Evolutionary conservation across 2,329 filamentous ascomycete species (phyloP), one percentile per base, ranked within the genome.

Genomic region (Diaporthe caulivora): DNA sequence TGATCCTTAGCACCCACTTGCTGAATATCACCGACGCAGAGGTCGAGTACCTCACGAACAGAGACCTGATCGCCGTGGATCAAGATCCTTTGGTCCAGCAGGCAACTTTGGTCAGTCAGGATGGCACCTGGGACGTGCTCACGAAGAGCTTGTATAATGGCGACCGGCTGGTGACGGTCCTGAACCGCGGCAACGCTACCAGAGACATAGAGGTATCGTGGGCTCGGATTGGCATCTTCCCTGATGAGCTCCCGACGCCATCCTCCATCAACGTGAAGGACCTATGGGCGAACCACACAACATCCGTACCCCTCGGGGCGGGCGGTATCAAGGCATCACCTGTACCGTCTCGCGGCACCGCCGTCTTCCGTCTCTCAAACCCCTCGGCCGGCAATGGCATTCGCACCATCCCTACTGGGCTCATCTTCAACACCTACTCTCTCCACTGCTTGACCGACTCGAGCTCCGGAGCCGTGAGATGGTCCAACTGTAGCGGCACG

Each of bases 361-460:
- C 78, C 10, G 83, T 87, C 17, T 84, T 83, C 74, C 81, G 86
- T 51, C 78, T 88, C 44, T 81, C 83, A 8, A 75, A 79, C 26
- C 70, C 72, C n/a, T 78, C 80, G 3, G 54, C 72, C 7, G 76
- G 78, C 24, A 79, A 62, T 24, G 69, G 72, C 47, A 75, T 76
- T 24, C 75, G 76, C 26, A 77, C 81, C 13, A 81, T 80, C 11
- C 85, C 86, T 0, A 88, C 86, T 0, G 87, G 86, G 6, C 82
- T 86, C 76, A 83, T 88, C 64, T 87, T 88, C 78, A 87, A 88
- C 76, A 87, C 86, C 0, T 83, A 81, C 29, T 86, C 84, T 2
- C 78, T 83, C 13, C 81, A 82, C 40, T 86, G 85, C 74, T 78
- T 88, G 44, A 84, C 84, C 6, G 83, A 81, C 7, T 53, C 74